Conservation (phyloP, 2,329 filamentous ascomycete genomes). For the Helminthosporium solani region DNA sequence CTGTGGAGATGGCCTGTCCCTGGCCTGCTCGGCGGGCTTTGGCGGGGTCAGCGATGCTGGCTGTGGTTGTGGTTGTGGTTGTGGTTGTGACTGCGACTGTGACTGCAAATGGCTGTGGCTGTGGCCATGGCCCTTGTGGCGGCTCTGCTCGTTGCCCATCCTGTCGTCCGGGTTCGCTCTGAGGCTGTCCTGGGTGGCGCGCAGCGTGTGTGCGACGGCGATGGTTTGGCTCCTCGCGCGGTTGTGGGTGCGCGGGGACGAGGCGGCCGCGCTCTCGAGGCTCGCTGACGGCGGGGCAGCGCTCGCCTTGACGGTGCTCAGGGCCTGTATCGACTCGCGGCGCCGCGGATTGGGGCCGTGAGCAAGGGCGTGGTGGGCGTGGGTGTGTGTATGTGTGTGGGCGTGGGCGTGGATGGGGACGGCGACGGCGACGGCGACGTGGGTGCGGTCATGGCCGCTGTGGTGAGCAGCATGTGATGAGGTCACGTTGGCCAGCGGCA, state of each 20-base stretch:
- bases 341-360: constrained; percentile 31
- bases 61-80: too few species aligned
- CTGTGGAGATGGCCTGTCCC: constrained; percentile 25
- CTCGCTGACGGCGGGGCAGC: constrained; percentile 42
- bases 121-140: constrained; percentile 24
- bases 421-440: too few species aligned
- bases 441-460: constrained; percentile 37
- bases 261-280: constrained; percentile 39
- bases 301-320: constrained; percentile 39
- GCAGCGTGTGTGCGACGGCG: constrained; percentile 28
- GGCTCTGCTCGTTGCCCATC: constrained; percentile 47
- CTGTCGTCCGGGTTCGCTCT: constrained; percentile 22
- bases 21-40: constrained; percentile 4
- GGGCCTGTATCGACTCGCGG: constrained; percentile 44
- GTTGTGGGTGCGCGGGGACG: constrained; percentile 26
- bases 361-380: constrained; percentile 10
- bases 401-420: constrained; percentile 49
- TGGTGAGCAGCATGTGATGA: constrained; percentile 18
- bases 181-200: constrained; percentile 33
- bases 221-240: constrained; percentile 32
- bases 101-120: constrained; percentile 19
- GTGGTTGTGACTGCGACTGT: constrained; percentile 2
- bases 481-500: constrained; percentile 25
- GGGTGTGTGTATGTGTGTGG: constrained; percentile 13
- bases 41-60: constrained; percentile 18